Percentiles rank a stretch among this genome's conserved stretches.
These are phyloP conservation scores for Aegilops umbellulata DNA, from an alignment of 176 grass and related monocot species.

Conservation along the genomic window DNA sequence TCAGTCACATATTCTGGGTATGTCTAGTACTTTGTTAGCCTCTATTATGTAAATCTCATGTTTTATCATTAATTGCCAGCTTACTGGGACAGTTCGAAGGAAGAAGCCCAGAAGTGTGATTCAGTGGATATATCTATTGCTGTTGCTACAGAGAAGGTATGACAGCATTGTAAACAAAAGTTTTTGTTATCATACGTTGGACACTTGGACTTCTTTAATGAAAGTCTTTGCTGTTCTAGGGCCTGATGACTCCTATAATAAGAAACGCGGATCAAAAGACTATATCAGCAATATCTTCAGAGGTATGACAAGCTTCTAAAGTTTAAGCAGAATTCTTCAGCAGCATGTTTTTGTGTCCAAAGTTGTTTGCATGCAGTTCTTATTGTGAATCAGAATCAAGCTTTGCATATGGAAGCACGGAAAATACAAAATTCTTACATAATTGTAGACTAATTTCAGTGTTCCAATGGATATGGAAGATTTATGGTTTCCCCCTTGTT, in stretches of 20 bases:
- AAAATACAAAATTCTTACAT: slow-evolving; percentile 6
- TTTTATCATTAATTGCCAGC: slow-evolving; percentile 50
- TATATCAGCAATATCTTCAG: slow-evolving; percentile 86
- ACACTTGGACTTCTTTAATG: slow-evolving; percentile 20
- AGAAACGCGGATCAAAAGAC: slow-evolving; percentile 96
- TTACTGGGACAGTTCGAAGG: slow-evolving; percentile 77
- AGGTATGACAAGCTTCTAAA: slow-evolving; percentile 53
- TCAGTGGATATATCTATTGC: slow-evolving; percentile 95
- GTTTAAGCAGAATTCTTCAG: slow-evolving; percentile 19
- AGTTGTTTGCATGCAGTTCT: background rate
- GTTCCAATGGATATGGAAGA: background rate
- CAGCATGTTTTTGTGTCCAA: slow-evolving; percentile 10
- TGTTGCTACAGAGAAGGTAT: slow-evolving; percentile 94
- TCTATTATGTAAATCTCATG: slow-evolving; percentile 26
- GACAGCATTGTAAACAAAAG: background rate
- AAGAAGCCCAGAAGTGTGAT: slow-evolving; percentile 64
- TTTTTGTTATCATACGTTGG: slow-evolving; percentile 12
- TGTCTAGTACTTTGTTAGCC: background rate
- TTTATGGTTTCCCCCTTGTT: background rate
- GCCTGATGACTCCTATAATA: slow-evolving; percentile 97
- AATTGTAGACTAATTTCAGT: background rate
- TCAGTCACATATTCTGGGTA: slow-evolving; percentile 10
- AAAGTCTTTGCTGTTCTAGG: slow-evolving; percentile 44
- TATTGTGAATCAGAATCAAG: background rate
- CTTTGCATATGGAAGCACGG: slow-evolving; percentile 9